phyloP scores from a whole-genome alignment of 768 basidiomycete species.

The Sistotremastrum niveocremeum region DNA sequence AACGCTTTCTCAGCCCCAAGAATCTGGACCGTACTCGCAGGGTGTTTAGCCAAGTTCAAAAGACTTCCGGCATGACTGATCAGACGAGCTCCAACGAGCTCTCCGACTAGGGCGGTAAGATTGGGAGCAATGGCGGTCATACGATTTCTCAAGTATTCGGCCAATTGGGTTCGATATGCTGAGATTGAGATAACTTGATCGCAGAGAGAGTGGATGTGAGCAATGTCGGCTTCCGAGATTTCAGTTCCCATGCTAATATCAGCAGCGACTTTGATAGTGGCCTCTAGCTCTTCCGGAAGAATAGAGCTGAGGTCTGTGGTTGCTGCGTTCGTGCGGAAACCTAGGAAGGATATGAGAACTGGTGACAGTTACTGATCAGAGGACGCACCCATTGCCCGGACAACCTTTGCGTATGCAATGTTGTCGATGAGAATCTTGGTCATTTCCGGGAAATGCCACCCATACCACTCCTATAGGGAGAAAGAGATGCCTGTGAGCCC shows the following conservation, averaged over 20 bases:
- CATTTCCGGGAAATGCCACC: constrained; percentile 99
- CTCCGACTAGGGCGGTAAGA: constrained; percentile 72
- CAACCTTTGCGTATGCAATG: constrained; percentile 89
- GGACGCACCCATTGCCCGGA: constrained; percentile 73
- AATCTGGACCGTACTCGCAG: constrained; percentile 68
- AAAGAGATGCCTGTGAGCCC: not conserved
- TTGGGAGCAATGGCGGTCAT: constrained; percentile 99
- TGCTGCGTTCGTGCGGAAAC: constrained; percentile 89
- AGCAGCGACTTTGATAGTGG: constrained; percentile 85
- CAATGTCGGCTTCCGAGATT: constrained; percentile 91
- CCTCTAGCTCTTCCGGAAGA: constrained; percentile 95
- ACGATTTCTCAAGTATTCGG: constrained; percentile 92
- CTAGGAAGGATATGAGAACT: constrained; percentile 21
- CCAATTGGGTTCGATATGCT: constrained; percentile 85
- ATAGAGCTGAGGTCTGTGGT: constrained; percentile 77
- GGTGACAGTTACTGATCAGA: not conserved
- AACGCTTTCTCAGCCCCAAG: constrained; percentile 68
- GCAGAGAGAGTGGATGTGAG: constrained; percentile 93
- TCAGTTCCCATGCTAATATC: constrained; percentile 99
- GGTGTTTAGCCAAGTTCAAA: constrained; percentile 59
- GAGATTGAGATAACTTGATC: constrained; percentile 98
- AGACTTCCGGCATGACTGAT: constrained; percentile 66
- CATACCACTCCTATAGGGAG: constrained; percentile 92
- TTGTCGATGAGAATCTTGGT: constrained; percentile 97
- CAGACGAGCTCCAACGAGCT: constrained; percentile 61